These are phyloP conservation scores for Penicillium lividum DNA, from an alignment of 495 filamentous ascomycete genomes.

Conservation along the genomic window DNA sequence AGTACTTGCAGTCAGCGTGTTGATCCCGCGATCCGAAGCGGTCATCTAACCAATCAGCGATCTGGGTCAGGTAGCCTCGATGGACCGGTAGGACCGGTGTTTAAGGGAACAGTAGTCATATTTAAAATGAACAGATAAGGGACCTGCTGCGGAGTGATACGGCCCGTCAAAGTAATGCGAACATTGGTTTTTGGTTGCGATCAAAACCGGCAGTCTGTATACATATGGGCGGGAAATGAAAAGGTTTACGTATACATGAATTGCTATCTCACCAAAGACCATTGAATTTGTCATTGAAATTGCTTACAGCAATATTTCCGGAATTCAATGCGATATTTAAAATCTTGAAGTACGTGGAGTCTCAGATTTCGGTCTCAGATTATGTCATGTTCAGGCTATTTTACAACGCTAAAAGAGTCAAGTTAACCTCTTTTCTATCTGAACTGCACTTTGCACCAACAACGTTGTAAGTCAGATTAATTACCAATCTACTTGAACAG, in stretches of 20 bases:
- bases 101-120: slow-evolving; percentile 7
- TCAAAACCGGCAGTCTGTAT: slow-evolving; percentile 5
- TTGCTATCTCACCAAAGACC: too few species aligned
- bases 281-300: too few species aligned
- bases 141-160: slow-evolving; percentile 3
- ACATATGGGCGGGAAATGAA: background rate
- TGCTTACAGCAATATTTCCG: too few species aligned
- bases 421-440: too few species aligned
- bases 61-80: background rate
- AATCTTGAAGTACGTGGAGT: too few species aligned
- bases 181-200: slow-evolving; percentile 6
- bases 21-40: slow-evolving; percentile 11
- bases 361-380: too few species aligned
- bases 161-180: background rate
- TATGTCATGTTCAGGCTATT: too few species aligned
- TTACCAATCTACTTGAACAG: background rate
- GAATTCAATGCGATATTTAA: too few species aligned
- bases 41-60: slow-evolving; percentile 5
- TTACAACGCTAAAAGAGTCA: too few species aligned
- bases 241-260: too few species aligned
- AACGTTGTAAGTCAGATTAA: background rate
- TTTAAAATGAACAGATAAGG: slow-evolving; percentile 9
- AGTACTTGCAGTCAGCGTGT: background rate
- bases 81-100: slow-evolving; percentile 3
- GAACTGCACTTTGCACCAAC: too few species aligned